Base-by-base conservation (phyloP, 2,329 filamentous ascomycete species). In the Tolypocladium sp. region DNA sequence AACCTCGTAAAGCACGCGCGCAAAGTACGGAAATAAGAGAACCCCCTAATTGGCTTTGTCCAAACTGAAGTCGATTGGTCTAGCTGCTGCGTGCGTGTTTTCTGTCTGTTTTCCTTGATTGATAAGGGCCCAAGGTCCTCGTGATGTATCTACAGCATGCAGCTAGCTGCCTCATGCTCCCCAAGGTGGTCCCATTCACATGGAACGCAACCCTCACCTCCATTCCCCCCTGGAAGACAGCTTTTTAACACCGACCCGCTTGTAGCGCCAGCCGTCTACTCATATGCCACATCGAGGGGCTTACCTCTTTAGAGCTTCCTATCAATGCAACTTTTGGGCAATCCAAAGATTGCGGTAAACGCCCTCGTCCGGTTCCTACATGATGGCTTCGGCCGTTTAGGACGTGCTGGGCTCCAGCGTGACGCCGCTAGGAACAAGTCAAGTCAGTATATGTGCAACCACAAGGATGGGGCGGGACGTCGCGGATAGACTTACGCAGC, bases 1-100 rank as follows among this genome's bases (percentile, higher is more conserved):
- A 97, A 96, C 72, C 74, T 97, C 64, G 93, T 97, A 51, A 94
- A 92, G 73, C 91, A 96, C 76, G 91, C 91, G 56, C 82, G 91
- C 71, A 91, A 92, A 76, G 86, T 91, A 59, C 83, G 91, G 70
- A 94, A 92, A 75, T 91, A 77, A 60, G 30, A 59, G 7, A 30
- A 46, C n/a, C 33, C 27, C 8, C 7, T 13, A 7, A 22, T 9
- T 46, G 40, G 57, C 57, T 55, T 51, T 56, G 38, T 60, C 58
- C 58, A 65, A 64, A 54, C 60, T 60, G 61, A 63, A 57, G 58
- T 61, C 62, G 62, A 64, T 67, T 64, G 60, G 55, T 62, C 57
- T 62, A 62, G 57, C 58, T 61, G 57, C 55, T 41, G 58, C 58
- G 57, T 61, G 62, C 63, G 60, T 61, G 55, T 22, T 42, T 9